Conservation (phyloP, 2,329 filamentous ascomycete genomes). For the Fusarium nurragi region DNA sequence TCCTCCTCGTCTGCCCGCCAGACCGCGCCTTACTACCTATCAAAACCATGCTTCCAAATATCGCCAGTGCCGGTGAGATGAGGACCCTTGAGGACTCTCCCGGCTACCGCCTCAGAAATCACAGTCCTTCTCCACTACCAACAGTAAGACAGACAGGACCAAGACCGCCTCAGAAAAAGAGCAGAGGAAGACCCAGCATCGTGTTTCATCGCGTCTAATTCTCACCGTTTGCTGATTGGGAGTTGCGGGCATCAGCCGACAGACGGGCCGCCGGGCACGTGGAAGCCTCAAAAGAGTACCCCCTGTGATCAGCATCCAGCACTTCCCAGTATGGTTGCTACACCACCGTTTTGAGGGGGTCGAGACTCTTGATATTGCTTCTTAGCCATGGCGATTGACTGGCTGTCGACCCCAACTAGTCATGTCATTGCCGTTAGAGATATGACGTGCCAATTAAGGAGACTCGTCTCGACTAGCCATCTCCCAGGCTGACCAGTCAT, state of each 20-base stretch:
- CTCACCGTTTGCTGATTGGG: constrained; percentile 24
- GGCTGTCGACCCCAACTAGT: constrained; percentile 6
- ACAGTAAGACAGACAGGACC: not conserved
- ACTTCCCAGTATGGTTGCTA: constrained; percentile 23
- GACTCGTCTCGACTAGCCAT: not conserved
- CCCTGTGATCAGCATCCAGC: constrained; percentile 31
- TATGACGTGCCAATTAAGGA: constrained; percentile 3
- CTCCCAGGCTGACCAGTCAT: not conserved
- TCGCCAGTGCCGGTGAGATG: constrained; percentile 7
- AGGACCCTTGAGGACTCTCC: not conserved
- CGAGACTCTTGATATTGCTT: constrained; percentile 17
- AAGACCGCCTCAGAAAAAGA: not conserved
- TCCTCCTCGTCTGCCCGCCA: constrained; percentile 21
- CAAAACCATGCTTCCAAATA: constrained; percentile 13
- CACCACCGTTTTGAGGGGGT: constrained; percentile 22
- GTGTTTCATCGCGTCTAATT: not conserved
- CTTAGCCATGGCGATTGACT: not conserved
- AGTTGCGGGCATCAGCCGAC: constrained; percentile 33
- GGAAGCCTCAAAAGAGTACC: constrained; percentile 29
- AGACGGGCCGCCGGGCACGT: constrained; percentile 37
- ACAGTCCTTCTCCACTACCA: not conserved
- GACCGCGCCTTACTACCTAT: constrained; percentile 16
- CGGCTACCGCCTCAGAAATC: not conserved
- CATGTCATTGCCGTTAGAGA: not conserved
- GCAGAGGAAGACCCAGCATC: not conserved